Evolutionary conservation across 2,329 filamentous ascomycete genomes (phyloP).

Genomic region (Rosellinia necatrix): DNA sequence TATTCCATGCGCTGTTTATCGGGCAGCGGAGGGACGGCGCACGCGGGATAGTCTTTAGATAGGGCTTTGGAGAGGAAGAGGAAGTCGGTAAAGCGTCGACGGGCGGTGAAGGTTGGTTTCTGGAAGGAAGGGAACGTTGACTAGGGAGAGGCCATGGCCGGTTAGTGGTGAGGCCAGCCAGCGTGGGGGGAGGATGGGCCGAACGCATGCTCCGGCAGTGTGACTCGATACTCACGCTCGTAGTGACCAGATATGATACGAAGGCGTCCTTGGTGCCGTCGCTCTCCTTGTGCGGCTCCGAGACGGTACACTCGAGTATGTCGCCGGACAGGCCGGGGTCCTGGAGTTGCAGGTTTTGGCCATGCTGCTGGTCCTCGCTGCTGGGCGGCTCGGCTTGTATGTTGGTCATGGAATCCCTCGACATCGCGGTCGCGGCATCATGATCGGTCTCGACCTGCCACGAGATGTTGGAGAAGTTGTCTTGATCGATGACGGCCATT

Average conservation of each 20-base stretch:
- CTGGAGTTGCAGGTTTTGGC: constrained; percentile 50
- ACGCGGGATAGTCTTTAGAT: constrained; percentile 83
- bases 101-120: constrained; percentile 75
- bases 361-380: constrained; percentile 46
- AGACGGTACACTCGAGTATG: constrained; percentile 80
- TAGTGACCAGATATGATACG: constrained; percentile 93
- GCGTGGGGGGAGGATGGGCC: neutral
- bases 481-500: constrained; percentile 59
- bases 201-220: constrained; percentile 73
- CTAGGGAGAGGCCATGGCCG: constrained; percentile 50
- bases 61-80: constrained; percentile 94
- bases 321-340: constrained; percentile 69
- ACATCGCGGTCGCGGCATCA: constrained; percentile 41
- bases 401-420: constrained; percentile 31
- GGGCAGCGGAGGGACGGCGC: constrained; percentile 89
- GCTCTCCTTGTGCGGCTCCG: constrained; percentile 88
- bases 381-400: constrained; percentile 39
- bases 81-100: constrained; percentile 96
- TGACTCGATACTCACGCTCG: constrained; percentile 74
- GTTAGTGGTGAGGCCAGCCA: constrained; percentile 17
- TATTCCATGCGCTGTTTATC: constrained; percentile 99
- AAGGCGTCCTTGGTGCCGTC: constrained; percentile 96
- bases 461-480: constrained; percentile 81
- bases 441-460: constrained; percentile 69
- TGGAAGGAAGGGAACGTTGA: constrained; percentile 95